Evolutionary conservation across 108 stramenopile genomes (phyloP).

Genomic region (Nitzschia sp.): DNA sequence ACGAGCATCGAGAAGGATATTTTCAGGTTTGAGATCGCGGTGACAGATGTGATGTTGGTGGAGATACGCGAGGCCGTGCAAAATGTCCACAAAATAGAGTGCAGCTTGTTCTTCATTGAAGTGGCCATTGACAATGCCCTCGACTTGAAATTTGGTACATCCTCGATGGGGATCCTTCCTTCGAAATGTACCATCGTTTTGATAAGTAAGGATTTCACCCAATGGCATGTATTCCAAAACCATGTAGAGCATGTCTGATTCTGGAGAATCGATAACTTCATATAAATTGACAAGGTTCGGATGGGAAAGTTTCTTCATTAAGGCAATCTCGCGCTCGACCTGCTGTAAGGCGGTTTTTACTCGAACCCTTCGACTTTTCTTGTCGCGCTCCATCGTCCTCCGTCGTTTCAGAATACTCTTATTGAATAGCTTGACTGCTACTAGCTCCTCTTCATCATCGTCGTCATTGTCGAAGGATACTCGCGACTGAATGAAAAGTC

Average conservation of each 20-base stretch:
- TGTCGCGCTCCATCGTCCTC: slow-evolving; percentile 65
- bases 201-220: slow-evolving; percentile 88
- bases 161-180: slow-evolving; percentile 32
- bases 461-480: slow-evolving; percentile 9
- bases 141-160: slow-evolving; percentile 16
- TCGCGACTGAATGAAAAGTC: slow-evolving; percentile 8
- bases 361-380: slow-evolving; percentile 36
- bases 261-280: slow-evolving; percentile 87
- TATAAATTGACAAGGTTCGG: slow-evolving; percentile 77
- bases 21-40: slow-evolving; percentile 85
- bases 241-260: slow-evolving; percentile 82
- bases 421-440: slow-evolving; percentile 82
- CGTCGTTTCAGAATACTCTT: slow-evolving; percentile 80
- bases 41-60: slow-evolving; percentile 85
- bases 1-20: slow-evolving; percentile 65
- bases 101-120: slow-evolving; percentile 78
- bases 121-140: slow-evolving; percentile 61
- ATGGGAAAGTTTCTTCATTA: slow-evolving; percentile 86
- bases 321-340: slow-evolving; percentile 87
- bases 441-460: slow-evolving; percentile 54
- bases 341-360: slow-evolving; percentile 78
- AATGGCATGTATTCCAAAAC: slow-evolving; percentile 87
- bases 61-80: slow-evolving; percentile 87
- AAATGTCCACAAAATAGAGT: slow-evolving; percentile 83
- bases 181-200: slow-evolving; percentile 62